Evolutionary conservation across 495 filamentous ascomycete genomes (phyloP).

Genomic region (Aspergillus asperescens): DNA sequence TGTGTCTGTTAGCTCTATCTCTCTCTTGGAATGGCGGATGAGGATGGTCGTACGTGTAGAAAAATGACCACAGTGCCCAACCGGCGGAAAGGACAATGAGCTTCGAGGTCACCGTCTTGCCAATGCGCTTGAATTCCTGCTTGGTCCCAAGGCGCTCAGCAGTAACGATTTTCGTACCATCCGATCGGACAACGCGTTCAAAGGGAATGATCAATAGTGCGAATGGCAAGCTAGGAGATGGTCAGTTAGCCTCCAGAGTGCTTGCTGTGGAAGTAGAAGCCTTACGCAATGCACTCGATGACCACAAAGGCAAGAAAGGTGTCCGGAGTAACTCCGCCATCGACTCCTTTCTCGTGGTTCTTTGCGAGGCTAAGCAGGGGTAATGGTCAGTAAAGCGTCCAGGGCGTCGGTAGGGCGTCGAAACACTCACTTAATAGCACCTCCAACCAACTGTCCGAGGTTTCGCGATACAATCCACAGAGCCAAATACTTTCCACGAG

Average conservation of each 20-base stretch:
- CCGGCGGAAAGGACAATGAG: slow-evolving; percentile 24
- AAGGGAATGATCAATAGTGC: slow-evolving; percentile 25
- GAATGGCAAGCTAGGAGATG: slow-evolving; percentile 21
- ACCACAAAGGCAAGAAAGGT: slow-evolving; percentile 29
- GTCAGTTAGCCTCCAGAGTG: too few relatives aligned
- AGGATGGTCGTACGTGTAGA: slow-evolving; percentile 21
- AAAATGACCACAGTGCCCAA: slow-evolving; percentile 32
- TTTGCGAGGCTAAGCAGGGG: slow-evolving; percentile 27
- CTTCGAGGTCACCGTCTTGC: slow-evolving; percentile 26
- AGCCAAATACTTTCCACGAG: slow-evolving; percentile 30
- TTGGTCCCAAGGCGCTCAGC: slow-evolving; percentile 26
- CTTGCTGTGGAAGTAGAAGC: too few relatives aligned
- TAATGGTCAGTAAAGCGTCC: too few relatives aligned
- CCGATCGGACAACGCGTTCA: slow-evolving; percentile 26
- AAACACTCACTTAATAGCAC: slow-evolving; percentile 27
- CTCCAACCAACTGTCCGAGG: slow-evolving; percentile 28
- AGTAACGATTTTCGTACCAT: slow-evolving; percentile 26
- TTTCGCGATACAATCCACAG: slow-evolving; percentile 32
- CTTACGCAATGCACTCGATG: slow-evolving; percentile 31
- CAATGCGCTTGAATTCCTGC: slow-evolving; percentile 24
- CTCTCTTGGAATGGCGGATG: slow-evolving; percentile 2
- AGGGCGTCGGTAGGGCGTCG: too few relatives aligned
- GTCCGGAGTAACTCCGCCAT: slow-evolving; percentile 25
- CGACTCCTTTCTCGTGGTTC: slow-evolving; percentile 21
- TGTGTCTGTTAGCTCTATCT: not conserved